Base-by-base conservation (phyloP, 768 basidiomycete species). In the Leucocoprinus sp. region DNA sequence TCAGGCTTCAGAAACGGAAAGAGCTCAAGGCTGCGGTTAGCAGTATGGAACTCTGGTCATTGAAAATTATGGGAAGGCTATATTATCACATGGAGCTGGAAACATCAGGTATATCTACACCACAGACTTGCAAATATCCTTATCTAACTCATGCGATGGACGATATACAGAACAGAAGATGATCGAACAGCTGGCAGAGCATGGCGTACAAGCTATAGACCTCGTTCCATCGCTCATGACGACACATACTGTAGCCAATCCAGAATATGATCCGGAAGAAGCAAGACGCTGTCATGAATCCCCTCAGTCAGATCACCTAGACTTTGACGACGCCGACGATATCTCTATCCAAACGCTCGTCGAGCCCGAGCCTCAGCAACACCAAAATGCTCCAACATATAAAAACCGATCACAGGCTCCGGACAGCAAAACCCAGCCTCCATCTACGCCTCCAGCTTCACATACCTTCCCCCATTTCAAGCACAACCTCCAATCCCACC, bases 31-130 rank as follows among this genome's bases (percentile, higher is more conserved):
- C 73, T 28, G 72, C 87, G 0, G 72, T 80, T 17, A 71, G 82
- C 50, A 83, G 71, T 62, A 84, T 88, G 74, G 82, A 88, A 52
- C 71, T 97, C 4, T 99, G 96, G 96, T 78, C 80, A 35, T 60
- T 95, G 63, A 98, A 96, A 72, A 96, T 98, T 50, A 90, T 98
- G 89, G 96, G 93, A 26, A 77, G 96, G 47, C 66, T 99, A 51
- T 98, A 97, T 62, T 95, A 97, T 67, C 96, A 99, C 69, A 99
- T 99, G 93, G 96, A 98, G 55, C 74, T 99, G 45, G 88, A 85
- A 55, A 84, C 80, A 36, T 81, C 83, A 72, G 96, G 96, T 93
- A 66, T 50, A 33, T 14, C 15, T 17, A 15, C 14, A n/a, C 15
- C 8, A 24, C 28, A 8, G 5, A 6, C 26, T 8, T 2, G 24